Evolutionary conservation across 108 stramenopile genomes (phyloP), one percentile per base, ranked within the genome.

Genomic region (Mediolabrus comicus): DNA sequence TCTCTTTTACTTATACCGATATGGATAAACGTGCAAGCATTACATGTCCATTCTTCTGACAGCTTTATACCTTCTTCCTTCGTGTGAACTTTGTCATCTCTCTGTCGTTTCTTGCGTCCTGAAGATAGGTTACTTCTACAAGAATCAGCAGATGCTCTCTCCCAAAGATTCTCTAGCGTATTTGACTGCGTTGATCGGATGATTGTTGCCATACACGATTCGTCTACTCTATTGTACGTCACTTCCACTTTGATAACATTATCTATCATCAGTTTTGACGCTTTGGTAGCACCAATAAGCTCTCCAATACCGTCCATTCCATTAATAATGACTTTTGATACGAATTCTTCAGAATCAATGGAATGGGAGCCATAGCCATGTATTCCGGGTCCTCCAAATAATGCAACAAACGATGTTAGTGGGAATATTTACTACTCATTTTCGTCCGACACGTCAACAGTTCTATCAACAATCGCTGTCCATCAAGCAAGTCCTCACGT

Each of bases 361-460:
- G 34, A 16, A 46, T 74, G 73, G 2, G 28, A 43, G 27, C 73
- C 73, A 60, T 74, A 74, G 13, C 73, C 73, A 53, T 74, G 73
- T 30, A 67, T 19, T 27, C 73, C 73, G 0, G 66, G 65, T 0
- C 66, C 73, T 0, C 73, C 73, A 60, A 74, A 74, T 16, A 74
- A 10, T 4, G 73, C 65, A 0, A 68, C 67, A 67, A 74, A 74
- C n/a, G 57, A 36, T 29, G 66, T 67, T n/a, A 74, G 31, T 19
- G 73, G 73, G 35, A 74, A 74, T 1, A 4, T 19, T 52, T 8
- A 4, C 13, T 28, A 35, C 35, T 6, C 6, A 26, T 11, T 71
- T 39, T 13, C 4, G 6, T 53, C 6, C 41, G 19, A 17, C 5
- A 11, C 7, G 64, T 25, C 13, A 72, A 30, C 27, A 74, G 13